Conservation (phyloP, 140 eudicot species). For the Cichorium intybus region DNA sequence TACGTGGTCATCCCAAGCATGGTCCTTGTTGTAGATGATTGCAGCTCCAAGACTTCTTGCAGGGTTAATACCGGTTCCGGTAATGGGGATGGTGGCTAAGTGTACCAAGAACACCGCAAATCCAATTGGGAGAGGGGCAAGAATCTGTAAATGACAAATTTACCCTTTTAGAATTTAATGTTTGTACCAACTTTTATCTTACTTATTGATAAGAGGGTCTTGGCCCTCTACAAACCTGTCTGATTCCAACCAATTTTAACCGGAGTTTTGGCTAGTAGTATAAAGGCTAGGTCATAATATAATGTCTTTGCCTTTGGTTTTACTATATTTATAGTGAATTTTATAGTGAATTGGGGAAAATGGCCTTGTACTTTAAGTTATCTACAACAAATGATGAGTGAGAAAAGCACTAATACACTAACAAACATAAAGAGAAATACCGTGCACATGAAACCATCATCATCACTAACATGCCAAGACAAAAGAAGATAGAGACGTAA, state of each 20-base stretch:
- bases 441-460: conserved; percentile 31
- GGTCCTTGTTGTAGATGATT: conserved; percentile 55
- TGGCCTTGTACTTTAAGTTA: conserved; percentile 21
- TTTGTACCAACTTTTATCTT: neutral
- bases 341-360: conserved; percentile 4
- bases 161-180: neutral
- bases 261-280: neutral
- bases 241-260: neutral
- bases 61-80: conserved; percentile 76
- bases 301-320: neutral
- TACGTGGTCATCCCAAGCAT: conserved; percentile 73
- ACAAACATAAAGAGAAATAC: conserved; percentile 27
- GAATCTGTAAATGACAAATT: conserved; percentile 41
- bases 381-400: conserved; percentile 15
- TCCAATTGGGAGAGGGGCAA: conserved; percentile 82
- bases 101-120: conserved; percentile 71
- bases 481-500: conserved; percentile 25
- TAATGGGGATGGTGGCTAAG: conserved; percentile 73
- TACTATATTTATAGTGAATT: neutral
- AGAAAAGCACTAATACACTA: conserved; percentile 25
- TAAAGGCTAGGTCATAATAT: neutral
- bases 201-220: too few species aligned
- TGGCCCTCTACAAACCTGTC: too few species aligned
- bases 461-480: conserved; percentile 23
- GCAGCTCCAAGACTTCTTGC: conserved; percentile 80